phyloP scores from a whole-genome alignment of 1,284 basidiomycete genomes.

The Pterula multifida region DNA sequence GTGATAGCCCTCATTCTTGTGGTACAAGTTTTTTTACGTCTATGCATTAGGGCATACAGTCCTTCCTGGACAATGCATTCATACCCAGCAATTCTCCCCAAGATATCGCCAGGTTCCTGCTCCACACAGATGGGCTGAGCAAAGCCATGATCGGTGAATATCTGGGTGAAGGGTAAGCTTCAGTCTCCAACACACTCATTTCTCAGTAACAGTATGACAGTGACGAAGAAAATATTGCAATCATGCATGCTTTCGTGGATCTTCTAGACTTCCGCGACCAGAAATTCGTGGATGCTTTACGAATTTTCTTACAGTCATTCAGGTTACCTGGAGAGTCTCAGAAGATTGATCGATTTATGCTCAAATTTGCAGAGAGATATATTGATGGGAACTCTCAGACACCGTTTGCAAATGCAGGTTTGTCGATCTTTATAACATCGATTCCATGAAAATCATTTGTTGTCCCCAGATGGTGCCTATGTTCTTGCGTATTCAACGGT shows the following conservation, averaged over 20 bases:
- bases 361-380: slow-evolving; percentile 94
- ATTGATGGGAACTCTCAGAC: slow-evolving; percentile 77
- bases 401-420: slow-evolving; percentile 76
- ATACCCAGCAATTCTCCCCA: slow-evolving; percentile 66
- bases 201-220: slow-evolving; percentile 26
- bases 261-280: slow-evolving; percentile 74
- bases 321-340: slow-evolving; percentile 91
- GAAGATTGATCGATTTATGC: slow-evolving; percentile 98
- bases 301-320: slow-evolving; percentile 86
- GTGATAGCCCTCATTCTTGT: slow-evolving; percentile 11
- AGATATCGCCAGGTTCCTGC: slow-evolving; percentile 82
- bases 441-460: neutral
- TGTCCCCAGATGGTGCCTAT: slow-evolving; percentile 73
- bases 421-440: slow-evolving; percentile 15
- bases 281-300: slow-evolving; percentile 79
- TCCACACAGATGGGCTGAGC: slow-evolving; percentile 86
- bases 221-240: slow-evolving; percentile 77
- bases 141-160: slow-evolving; percentile 98
- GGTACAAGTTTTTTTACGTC: slow-evolving; percentile 2
- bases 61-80: slow-evolving; percentile 83
- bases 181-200: neutral
- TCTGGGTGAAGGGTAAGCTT: slow-evolving; percentile 85
- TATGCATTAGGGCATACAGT: slow-evolving; percentile 66
- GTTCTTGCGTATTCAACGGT: slow-evolving; percentile 90
- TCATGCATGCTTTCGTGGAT: slow-evolving; percentile 95